phyloP scores from a whole-genome alignment of 2,329 filamentous ascomycete genomes.

The Pseudonectria buxi region DNA sequence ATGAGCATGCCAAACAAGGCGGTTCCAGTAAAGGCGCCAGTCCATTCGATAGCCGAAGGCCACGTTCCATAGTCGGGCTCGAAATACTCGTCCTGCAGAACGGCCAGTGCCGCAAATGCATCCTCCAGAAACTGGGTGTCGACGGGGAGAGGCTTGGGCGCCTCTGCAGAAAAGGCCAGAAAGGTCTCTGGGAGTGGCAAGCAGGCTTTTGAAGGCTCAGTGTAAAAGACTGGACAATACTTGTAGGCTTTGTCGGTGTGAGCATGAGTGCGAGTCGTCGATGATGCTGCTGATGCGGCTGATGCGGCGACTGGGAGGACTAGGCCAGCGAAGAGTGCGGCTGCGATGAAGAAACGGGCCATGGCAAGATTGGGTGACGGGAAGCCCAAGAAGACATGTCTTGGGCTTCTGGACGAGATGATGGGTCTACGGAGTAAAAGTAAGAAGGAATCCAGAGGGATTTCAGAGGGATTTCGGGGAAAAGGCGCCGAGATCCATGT shows the following conservation, averaged over 20 bases:
- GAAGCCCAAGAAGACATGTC: no score
- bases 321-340: background rate
- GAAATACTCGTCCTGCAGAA: conserved; percentile 76
- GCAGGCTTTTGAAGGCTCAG: conserved; percentile 11
- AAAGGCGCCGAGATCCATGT: no score
- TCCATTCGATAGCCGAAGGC: conserved; percentile 90
- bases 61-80: conserved; percentile 71
- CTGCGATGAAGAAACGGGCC: no score
- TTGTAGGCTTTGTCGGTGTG: conserved; percentile 1
- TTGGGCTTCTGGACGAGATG: no score
- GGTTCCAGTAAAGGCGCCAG: conserved; percentile 75
- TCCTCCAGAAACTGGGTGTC: conserved; percentile 34
- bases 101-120: conserved; percentile 58
- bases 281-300: conserved; percentile 2
- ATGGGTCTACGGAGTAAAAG: no score
- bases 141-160: conserved; percentile 3
- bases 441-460: no score
- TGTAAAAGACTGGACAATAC: conserved; percentile 19
- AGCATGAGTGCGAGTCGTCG: conserved; percentile 9
- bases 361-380: no score
- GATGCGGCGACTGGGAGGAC: conserved; percentile 6
- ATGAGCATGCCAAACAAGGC: conserved; percentile 67
- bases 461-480: no score
- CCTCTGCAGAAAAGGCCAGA: conserved; percentile 10
- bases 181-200: conserved; percentile 16